Evolutionary conservation across 1,139 yeast genomes (phyloP).

Genomic region (Nematodospora anomalae): DNA sequence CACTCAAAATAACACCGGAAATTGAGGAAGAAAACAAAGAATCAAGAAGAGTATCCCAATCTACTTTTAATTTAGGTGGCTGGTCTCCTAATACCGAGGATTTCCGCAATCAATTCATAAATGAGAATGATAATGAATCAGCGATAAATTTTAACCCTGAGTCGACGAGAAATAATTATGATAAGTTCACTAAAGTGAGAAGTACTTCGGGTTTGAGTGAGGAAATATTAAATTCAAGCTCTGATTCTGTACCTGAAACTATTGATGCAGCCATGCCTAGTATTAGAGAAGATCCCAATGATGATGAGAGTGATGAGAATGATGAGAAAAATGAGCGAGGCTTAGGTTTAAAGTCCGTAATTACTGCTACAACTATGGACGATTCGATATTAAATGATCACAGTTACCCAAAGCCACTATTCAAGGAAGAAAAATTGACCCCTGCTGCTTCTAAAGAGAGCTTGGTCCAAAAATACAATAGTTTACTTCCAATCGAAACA

Average conservation of each 20-base stretch:
- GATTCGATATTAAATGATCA: constrained; percentile 37
- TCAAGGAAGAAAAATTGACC: constrained; percentile 34
- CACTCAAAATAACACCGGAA: constrained; percentile 1
- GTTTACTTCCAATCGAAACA: constrained; percentile 20
- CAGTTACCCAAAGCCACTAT: constrained; percentile 22
- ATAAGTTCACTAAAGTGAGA: constrained; percentile 35
- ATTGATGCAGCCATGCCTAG: constrained; percentile 43
- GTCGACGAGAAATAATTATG: constrained; percentile 27
- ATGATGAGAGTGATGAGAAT: constrained; percentile 20
- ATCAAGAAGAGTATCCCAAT: constrained; percentile 35
- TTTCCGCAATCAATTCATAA: constrained; percentile 52
- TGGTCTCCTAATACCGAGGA: constrained; percentile 55
- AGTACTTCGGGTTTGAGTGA: constrained; percentile 25
- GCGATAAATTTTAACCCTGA: constrained; percentile 33
- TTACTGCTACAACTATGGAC: constrained; percentile 9
- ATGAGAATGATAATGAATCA: constrained; percentile 46
- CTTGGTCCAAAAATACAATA: constrained; percentile 21
- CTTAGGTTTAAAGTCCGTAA: constrained; percentile 1
- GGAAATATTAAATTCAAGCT: constrained; percentile 22
- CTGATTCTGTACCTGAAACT: constrained; percentile 37
- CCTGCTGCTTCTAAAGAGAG: constrained; percentile 26
- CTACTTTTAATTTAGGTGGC: constrained; percentile 47
- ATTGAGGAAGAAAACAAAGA: constrained; percentile 7
- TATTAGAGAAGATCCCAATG: constrained; percentile 36
- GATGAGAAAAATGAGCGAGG: constrained; percentile 7